Evolutionary conservation across 371 early-diverging fungal species (phyloP), one percentile per base, ranked within the genome.

Genomic region (Mortierella sp.): DNA sequence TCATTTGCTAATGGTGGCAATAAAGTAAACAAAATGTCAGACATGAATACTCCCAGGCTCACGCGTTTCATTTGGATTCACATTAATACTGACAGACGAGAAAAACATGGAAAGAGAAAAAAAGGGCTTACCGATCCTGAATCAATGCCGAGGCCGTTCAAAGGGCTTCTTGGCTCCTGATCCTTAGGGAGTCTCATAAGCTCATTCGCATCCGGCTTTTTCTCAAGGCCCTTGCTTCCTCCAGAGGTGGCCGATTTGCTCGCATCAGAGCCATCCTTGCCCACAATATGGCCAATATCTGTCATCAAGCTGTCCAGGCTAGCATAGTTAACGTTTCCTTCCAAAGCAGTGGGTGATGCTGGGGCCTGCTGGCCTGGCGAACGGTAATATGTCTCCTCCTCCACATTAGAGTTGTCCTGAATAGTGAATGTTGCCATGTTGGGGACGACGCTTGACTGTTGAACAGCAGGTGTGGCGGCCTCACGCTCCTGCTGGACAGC

Each of bases 241-340:
- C 64, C 51, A 26, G 71, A 37, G 26, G 75, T 24, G n/a, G 48
- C 26, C 10, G 61, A 61, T 43, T 73, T 77, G 51, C 55, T 53
- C 44, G 72, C 51, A n/a, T 73, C 83, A 8, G 82, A 59, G 34
- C 69, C 73, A 43, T 86, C 83, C 57, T 83, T 88, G 67, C 83
- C 85, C 37, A 95, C 89, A 93, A 95, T 93, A 77, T 91, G 91
- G 11, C 95, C 96, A 24, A 97, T 82, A 82, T 96, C 96, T 13
- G 94, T 93, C 97, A 97, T 97, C 57, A 97, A 87, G 76, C 93
- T 94, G 82, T 97, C 96, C 72, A 96, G 80, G 4, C 93, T 93
- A 24, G 92, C 89, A 80, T 91, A 92, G 72, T 93, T 91, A 69
- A 89, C 89, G 14, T 86, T 86, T 21, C 87, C 87, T 31, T 85